phyloP scores from a whole-genome alignment of 2,329 filamentous ascomycete species.

The Zelopaecilomyces penicillatus region DNA sequence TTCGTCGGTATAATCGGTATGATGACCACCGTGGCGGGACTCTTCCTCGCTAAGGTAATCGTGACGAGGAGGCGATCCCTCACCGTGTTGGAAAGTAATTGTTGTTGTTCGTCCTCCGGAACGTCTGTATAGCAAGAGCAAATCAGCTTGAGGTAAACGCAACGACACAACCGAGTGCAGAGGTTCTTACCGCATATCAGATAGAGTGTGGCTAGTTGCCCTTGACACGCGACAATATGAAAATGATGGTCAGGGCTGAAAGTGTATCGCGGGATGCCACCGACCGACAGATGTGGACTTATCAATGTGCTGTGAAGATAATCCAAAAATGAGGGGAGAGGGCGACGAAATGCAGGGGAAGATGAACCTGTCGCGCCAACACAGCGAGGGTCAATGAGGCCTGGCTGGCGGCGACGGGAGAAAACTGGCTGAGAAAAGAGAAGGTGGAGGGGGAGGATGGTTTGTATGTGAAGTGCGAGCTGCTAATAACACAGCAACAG shows the following conservation, averaged over 20 bases:
- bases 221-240: slow-evolving; percentile 39
- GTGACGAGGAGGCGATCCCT: slow-evolving; percentile 21
- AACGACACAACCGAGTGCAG: neutral
- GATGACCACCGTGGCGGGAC: slow-evolving; percentile 22
- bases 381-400: no score
- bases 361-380: no score
- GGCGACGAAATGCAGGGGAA: neutral
- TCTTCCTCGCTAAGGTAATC: slow-evolving; percentile 32
- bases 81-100: slow-evolving; percentile 15
- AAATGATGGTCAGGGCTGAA: slow-evolving; percentile 34
- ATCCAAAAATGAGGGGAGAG: neutral
- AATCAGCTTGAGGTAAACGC: neutral
- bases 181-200: slow-evolving; percentile 37
- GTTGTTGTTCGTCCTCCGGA: slow-evolving; percentile 19
- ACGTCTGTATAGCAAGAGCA: slow-evolving; percentile 10
- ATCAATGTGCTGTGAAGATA: no score
- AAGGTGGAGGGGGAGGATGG: no score
- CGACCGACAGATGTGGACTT: no score
- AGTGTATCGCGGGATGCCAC: no score
- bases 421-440: no score
- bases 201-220: slow-evolving; percentile 25
- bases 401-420: no score
- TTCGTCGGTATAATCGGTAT: slow-evolving; percentile 20
- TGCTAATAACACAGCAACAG: no score
- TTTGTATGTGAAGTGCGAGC: no score